Conservation (phyloP, 345 rosid genomes). For the Cardamine resedifolia region DNA sequence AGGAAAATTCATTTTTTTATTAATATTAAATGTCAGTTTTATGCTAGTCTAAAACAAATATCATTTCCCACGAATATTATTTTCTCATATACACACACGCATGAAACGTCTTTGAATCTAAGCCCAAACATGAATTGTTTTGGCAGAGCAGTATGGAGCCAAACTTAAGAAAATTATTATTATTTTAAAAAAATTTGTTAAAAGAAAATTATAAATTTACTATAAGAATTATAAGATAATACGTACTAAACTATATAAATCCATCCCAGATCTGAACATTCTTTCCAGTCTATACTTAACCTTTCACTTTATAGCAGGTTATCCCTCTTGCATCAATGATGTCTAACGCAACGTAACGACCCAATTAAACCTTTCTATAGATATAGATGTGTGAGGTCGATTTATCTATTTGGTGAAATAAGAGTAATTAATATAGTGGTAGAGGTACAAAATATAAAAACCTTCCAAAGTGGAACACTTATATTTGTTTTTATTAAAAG, state of each 20-base stretch:
- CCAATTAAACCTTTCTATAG: background rate
- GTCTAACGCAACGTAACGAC: background rate
- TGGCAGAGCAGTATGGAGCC: background rate
- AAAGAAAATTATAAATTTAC: too few relatives aligned
- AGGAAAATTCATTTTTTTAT: background rate
- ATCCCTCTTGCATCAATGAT: background rate
- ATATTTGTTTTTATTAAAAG: background rate
- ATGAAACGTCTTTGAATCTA: background rate
- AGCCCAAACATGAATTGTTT: constrained; percentile 9
- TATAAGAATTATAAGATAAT: background rate
- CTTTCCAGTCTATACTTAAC: background rate
- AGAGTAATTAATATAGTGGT: background rate
- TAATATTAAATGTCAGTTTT: too few relatives aligned
- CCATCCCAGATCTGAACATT: constrained; percentile 14
- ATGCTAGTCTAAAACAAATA: background rate
- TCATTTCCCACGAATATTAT: background rate
- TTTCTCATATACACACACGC: background rate
- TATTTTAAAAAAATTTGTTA: too few relatives aligned
- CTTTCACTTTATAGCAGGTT: background rate
- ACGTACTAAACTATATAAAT: background rate
- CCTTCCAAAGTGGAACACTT: background rate
- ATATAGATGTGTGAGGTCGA: background rate
- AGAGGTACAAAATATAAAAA: background rate
- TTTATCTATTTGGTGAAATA: background rate
- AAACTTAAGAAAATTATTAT: background rate